phyloP scores from a whole-genome alignment of 78 protist genomes.

The Dictyostelium capitatum region DNA sequence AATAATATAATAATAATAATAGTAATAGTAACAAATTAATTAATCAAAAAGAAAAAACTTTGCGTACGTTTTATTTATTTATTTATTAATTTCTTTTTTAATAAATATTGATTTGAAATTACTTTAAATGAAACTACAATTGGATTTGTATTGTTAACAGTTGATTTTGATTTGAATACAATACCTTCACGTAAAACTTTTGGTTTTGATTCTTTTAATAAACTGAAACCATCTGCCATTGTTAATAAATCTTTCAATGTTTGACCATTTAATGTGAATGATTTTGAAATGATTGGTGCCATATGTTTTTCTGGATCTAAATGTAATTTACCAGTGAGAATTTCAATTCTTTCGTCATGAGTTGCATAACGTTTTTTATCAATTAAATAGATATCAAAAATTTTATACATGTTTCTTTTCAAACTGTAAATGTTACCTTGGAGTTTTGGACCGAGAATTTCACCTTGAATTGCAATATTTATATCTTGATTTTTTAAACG shows the following conservation, averaged over 20 bases:
- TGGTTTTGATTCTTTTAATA: conserved; percentile 62
- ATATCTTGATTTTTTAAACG: background rate
- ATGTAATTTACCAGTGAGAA: conserved; percentile 12
- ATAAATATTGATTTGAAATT: conserved; percentile 82
- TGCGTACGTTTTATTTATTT: no score
- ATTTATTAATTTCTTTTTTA: conserved; percentile 45
- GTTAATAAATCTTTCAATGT: conserved; percentile 24
- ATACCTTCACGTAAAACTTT: conserved; percentile 83
- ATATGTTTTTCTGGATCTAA: conserved; percentile 40
- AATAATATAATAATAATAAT: no score
- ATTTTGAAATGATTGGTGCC: conserved; percentile 15
- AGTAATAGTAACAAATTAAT: no score
- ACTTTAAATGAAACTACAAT: conserved; percentile 45
- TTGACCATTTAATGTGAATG: conserved; percentile 7
- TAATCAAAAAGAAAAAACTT: no score
- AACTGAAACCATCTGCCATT: conserved; percentile 80
- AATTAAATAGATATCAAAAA: conserved; percentile 69
- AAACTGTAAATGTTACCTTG: conserved; percentile 80
- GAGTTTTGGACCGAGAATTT: conserved; percentile 83
- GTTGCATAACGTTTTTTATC: conserved; percentile 61
- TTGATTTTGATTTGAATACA: conserved; percentile 77
- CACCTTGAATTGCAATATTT: conserved; percentile 87
- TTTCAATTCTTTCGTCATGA: conserved; percentile 47
- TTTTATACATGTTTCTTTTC: background rate
- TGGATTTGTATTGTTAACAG: background rate